Percentiles rank a stretch among this genome's conserved stretches.
Conservation (phyloP, 2,329 filamentous ascomycete genomes). For the Trematosphaeria pertusa region DNA sequence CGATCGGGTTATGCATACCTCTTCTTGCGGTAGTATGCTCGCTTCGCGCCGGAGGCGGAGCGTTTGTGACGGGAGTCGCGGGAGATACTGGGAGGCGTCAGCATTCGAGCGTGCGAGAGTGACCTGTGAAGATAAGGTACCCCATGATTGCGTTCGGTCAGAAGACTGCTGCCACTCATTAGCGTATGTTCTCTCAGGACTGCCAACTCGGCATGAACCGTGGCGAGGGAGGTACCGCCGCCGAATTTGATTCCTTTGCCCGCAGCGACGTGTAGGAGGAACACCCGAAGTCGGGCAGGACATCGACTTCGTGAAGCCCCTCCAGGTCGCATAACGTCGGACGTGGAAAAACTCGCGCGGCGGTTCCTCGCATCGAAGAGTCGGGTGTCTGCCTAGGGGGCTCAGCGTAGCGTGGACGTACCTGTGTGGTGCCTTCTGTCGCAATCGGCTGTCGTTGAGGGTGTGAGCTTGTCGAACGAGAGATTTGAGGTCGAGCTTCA, state of each 20-base stretch:
- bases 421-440: conserved; percentile 44
- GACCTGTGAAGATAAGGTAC: conserved; percentile 46
- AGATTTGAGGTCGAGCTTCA: conserved; percentile 19
- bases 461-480: conserved; percentile 34
- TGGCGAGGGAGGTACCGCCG: too few species aligned
- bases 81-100: conserved; percentile 78
- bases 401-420: conserved; percentile 32
- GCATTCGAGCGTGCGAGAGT: conserved; percentile 23
- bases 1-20: conserved; percentile 65
- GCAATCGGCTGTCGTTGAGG: conserved; percentile 44
- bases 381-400: too few species aligned
- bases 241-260: too few species aligned
- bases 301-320: too few species aligned
- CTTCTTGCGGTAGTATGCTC: conserved; percentile 66
- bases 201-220: too few species aligned
- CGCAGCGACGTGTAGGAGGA: too few species aligned
- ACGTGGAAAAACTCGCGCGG: too few species aligned
- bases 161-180: conserved; percentile 46
- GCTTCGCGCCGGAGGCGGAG: conserved; percentile 96
- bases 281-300: too few species aligned
- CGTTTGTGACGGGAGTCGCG: conserved; percentile 99
- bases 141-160: conserved; percentile 61
- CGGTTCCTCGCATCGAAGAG: too few species aligned
- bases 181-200: conserved; percentile 27
- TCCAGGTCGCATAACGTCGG: too few species aligned